Evolutionary conservation across 2,329 filamentous ascomycete genomes (phyloP), one percentile per base, ranked within the genome.

Genomic region (Fusarium verrucosum): DNA sequence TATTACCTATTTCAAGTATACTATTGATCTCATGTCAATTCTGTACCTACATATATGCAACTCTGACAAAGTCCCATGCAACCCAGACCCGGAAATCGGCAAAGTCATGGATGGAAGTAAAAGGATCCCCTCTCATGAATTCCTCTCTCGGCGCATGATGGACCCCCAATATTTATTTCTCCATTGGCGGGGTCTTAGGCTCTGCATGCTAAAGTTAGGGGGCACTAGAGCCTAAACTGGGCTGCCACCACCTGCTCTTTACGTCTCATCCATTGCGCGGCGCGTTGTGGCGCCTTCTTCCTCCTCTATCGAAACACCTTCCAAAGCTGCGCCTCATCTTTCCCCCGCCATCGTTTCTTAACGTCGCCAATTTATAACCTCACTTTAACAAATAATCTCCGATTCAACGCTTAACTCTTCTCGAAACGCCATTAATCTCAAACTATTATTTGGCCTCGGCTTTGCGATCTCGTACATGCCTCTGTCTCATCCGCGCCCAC

Each of bases 161-260:
- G 16, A 30, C 52, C 55, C 52, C 55, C 20, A 37, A 58, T 54
- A 35, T 42, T 30, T n/a, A n/a, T n/a, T 22, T 41, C 28, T 60
- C 28, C 47, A 69, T 71, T 62, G 66, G 68, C 68, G 68, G 68
- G 68, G 68, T 62, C 66, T 65, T 70, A 68, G 68, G 50, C 54
- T 46, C 55, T 58, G 55, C 30, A 46, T 40, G 20, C 57, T 66
- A 67, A 53, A 42, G 40, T 67, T 59, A 63, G 53, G 56, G 56
- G 55, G 40, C 62, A 49, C 59, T 51, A 62, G 58, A 62, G 63
- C 65, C 65, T 58, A 47, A 62, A 62, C 54, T 63, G 59, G n/a
- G n/a, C n/a, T n/a, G n/a, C n/a, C n/a, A 65, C 69, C 65, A 70
- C 64, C 59, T 67, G 62, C 68, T 62, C 41, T 19, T 61, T 69